Evolutionary conservation across 495 filamentous ascomycete species (phyloP).

Genomic region (Neurospora africana): DNA sequence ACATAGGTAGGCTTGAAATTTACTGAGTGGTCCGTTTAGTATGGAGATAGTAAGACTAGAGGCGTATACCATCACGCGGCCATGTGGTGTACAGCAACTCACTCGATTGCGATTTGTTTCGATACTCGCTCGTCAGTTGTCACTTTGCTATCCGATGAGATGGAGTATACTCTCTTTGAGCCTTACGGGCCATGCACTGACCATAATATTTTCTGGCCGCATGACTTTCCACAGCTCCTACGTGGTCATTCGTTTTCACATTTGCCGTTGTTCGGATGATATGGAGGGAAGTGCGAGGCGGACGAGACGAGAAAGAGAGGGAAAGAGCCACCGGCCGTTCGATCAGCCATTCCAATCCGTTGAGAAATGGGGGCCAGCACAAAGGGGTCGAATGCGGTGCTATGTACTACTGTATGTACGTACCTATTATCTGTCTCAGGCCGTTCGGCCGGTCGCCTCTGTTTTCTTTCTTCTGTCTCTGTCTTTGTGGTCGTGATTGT

Average conservation of each 20-base stretch:
- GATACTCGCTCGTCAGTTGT: neutral
- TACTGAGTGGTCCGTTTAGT: neutral
- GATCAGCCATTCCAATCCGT: neutral
- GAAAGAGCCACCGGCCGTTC: neutral
- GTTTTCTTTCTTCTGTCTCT: neutral
- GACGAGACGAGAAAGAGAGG: neutral
- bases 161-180: neutral
- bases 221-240: neutral
- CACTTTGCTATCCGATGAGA: neutral
- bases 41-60: neutral
- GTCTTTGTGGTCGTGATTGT: neutral
- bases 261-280: neutral
- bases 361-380: neutral
- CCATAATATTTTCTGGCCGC: neutral
- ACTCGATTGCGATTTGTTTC: neutral
- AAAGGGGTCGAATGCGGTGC: neutral
- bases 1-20: neutral
- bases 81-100: neutral
- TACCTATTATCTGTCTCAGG: neutral
- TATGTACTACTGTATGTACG: neutral
- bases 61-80: neutral
- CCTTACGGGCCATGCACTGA: neutral
- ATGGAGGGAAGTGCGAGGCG: neutral
- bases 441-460: neutral
- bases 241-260: neutral